Conservation (phyloP, 1,284 basidiomycete genomes). For the Moesziomyces sp. region DNA sequence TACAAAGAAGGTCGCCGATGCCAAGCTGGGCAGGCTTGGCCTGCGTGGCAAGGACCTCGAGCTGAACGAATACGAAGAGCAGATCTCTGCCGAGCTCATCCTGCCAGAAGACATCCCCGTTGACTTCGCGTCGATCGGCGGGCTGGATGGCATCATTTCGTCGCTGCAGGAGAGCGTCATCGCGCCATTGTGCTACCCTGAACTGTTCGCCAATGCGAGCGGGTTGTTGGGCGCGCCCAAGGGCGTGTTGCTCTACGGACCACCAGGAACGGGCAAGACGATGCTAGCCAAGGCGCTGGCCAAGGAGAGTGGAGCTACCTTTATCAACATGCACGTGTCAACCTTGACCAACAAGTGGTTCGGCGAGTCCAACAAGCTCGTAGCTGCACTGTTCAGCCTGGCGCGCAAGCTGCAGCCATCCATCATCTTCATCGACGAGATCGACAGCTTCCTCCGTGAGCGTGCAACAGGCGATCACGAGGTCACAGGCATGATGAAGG, state of each 20-base stretch:
- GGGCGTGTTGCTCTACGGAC: slow-evolving; percentile 70
- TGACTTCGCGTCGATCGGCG: slow-evolving; percentile 80
- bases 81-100: slow-evolving; percentile 71
- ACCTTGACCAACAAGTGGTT: slow-evolving; percentile 80
- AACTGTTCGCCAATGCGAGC: slow-evolving; percentile 78
- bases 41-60: slow-evolving; percentile 51
- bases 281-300: slow-evolving; percentile 70
- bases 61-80: slow-evolving; percentile 69
- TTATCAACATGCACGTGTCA: slow-evolving; percentile 73
- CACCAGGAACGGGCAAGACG: slow-evolving; percentile 69
- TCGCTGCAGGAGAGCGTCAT: slow-evolving; percentile 95
- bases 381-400: slow-evolving; percentile 80
- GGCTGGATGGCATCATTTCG: slow-evolving; percentile 89
- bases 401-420: slow-evolving; percentile 79
- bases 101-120: slow-evolving; percentile 71
- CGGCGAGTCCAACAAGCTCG: slow-evolving; percentile 97
- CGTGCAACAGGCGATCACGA: slow-evolving; percentile 89
- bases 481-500: slow-evolving; percentile 99
- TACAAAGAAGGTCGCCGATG: slow-evolving; percentile 63
- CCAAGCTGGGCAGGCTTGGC: slow-evolving; percentile 64
- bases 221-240: slow-evolving; percentile 73
- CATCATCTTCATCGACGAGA: slow-evolving; percentile 85
- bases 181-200: slow-evolving; percentile 91
- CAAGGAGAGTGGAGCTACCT: slow-evolving; percentile 93
- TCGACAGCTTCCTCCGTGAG: slow-evolving; percentile 89